Evolutionary conservation across 805 yeast species (phyloP), one percentile per base, ranked within the genome.

Genomic region (Ogataea henricii): DNA sequence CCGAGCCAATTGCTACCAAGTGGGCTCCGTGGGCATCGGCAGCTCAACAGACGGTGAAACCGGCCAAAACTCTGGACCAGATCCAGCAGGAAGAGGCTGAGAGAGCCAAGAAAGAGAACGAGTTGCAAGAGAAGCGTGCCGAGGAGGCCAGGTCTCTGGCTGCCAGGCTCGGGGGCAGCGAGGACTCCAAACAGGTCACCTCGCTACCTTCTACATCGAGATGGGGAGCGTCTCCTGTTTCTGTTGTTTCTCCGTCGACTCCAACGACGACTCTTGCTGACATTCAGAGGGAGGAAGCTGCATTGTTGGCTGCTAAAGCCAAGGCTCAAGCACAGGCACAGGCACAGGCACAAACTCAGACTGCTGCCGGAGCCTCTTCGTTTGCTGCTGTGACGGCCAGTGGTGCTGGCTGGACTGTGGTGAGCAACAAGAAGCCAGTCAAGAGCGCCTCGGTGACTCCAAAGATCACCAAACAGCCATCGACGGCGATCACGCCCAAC

Each of bases 1-100:
- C 63, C 7, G 61, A 68, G 41, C 62, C 72, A 37, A 56, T 60
- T 6, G 55, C 67, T 25, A 64, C 72, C 1, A 65, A 73, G 3
- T 73, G 78, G 77, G 77, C 73, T 23, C 56, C 56, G 21, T 53
- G 56, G 56, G 56, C 56, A 4, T 45, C 56, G 14, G 43, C 62
- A 6, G 48, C 45, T 20, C 45, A 66, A 17, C 55, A 51, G 33
- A 45, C 62, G 9, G 53, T 55, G 18, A 62, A 60, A 12, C 76
- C 79, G 26, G 65, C 68, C 36, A 80, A 79, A 62, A 73, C 87
- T 1, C 69, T 83, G 50, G 82, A 80, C 16, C 85, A 83, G 49
- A 82, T 83, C 49, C 87, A 81, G 59, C 73, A 68, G 48, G 87
- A 82, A 65, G 85, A 82, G 63, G 55, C 63, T 9, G 54, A 52